phyloP scores from a whole-genome alignment of 2,329 filamentous ascomycete species.

The Aspergillus niger region DNA sequence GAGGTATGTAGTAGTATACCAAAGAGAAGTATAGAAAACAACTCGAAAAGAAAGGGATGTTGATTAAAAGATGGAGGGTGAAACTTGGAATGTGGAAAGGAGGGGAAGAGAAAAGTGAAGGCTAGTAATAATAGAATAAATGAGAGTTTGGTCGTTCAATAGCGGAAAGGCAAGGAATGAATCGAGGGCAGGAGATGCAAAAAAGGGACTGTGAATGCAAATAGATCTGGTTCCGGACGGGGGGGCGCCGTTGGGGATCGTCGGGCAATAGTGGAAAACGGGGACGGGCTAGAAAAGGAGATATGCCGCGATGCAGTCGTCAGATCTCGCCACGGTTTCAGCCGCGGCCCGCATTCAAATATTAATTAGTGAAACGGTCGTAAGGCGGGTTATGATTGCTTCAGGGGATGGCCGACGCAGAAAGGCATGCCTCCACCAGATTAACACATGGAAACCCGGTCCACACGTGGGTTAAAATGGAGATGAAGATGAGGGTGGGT shows the following conservation, averaged over 20 bases:
- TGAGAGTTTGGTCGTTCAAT: not conserved
- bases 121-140: constrained; percentile 5
- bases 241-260: constrained; percentile 2
- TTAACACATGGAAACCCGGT: not conserved
- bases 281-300: constrained; percentile 9
- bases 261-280: constrained; percentile 3
- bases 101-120: constrained; percentile 1
- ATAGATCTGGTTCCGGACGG: constrained; percentile 7
- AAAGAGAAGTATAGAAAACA: not conserved
- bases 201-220: constrained; percentile 4
- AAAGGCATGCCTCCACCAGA: constrained; percentile 10
- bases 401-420: constrained; percentile 1
- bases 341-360: not conserved
- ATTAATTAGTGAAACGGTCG: not conserved
- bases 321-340: constrained; percentile 7
- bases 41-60: not conserved
- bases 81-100: not conserved
- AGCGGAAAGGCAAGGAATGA: not conserved
- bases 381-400: not conserved
- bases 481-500: not conserved
- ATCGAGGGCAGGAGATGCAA: constrained; percentile 7
- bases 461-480: constrained; percentile 8
- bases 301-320: constrained; percentile 1
- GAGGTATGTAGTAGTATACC: not conserved
- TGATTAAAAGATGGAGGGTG: not conserved